Conservation (phyloP, 352 stramenopile genomes). For the Thraustochytrium sp. region DNA sequence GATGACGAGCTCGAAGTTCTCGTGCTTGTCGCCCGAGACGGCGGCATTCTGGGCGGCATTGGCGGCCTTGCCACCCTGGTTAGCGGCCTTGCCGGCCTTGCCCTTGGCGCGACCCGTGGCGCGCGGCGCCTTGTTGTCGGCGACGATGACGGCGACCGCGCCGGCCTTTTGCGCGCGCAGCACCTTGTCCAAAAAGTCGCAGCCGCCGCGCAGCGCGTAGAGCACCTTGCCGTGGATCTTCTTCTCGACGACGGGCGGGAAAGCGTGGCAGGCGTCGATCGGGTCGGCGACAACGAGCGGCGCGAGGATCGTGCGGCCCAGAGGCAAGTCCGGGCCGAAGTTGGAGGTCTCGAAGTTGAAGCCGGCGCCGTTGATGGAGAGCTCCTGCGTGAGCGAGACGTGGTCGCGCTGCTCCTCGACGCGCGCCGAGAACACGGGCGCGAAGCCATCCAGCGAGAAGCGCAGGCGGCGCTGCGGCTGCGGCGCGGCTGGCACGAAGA, state of each 20-base stretch:
- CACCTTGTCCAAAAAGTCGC: conserved; percentile 70
- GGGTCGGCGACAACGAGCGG: not conserved
- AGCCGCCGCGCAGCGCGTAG: conserved; percentile 62
- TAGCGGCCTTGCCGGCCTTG: not conserved
- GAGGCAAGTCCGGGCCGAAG: conserved; percentile 19
- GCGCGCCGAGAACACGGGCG: not conserved
- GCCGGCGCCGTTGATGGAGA: not conserved
- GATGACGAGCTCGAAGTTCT: conserved; percentile 27
- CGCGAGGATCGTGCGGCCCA: not conserved
- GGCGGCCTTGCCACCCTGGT: not conserved
- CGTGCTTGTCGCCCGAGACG: not conserved
- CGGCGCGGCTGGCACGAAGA: not conserved
- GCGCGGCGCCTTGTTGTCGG: conserved; percentile 52
- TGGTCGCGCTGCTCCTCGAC: not conserved
- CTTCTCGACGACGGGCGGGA: conserved; percentile 55
- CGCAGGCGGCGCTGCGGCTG: not conserved
- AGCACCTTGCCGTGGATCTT: conserved; percentile 59
- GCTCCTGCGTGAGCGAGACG: not conserved
- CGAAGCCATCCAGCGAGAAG: conserved; percentile 27
- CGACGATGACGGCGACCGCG: conserved; percentile 63
- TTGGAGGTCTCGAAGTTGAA: conserved; percentile 35
- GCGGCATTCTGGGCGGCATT: not conserved
- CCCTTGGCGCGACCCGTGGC: not conserved
- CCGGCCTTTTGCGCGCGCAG: conserved; percentile 63
- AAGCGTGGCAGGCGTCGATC: conserved; percentile 34